Evolutionary conservation across 352 stramenopile genomes (phyloP), one percentile per base, ranked within the genome.

Genomic region (Pythium aristosporum): DNA sequence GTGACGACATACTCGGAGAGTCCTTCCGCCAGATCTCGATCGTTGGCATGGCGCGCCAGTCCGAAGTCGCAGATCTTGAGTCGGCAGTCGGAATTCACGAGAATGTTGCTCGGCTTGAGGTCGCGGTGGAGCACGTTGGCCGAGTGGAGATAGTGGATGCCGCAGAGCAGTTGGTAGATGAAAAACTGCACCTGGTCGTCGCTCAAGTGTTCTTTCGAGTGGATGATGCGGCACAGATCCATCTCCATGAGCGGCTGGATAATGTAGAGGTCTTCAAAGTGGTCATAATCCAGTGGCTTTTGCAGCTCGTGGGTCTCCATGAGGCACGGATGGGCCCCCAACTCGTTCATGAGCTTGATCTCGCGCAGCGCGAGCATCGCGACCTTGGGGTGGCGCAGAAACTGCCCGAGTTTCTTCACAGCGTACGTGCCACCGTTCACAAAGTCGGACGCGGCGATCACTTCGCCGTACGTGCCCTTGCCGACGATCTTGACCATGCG

Each of bases 211-310:
- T 92, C 80, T 41, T 92, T 91, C 56, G 84, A 94, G 69, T 96
- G 85, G 51, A 96, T 94, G 39, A 96, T 78, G 23, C 87, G 84
- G 58, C 85, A 91, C 57, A 99, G 68, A 69, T 99, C 97, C 36
- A 95, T 99, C 71, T 99, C 96, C 96, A 99, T 99, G 46, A 99
- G 87, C 43, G 98, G 90, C 67, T 96, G 85, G 47, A 99, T 97
- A 66, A 99, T 98, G 74, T 99, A 99, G 23, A 99, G 74, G 74
- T 99, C 96, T 67, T 98, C 85, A 69, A 98, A 99, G 55, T 90
- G 80, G 34, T 92, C 87, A 61, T 91, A 94, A 52, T 90, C 79
- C 15, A 93, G 66, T 37, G 87, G 87, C 21, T 76, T 73, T 63
- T 96, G 85, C n/a, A 96, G 69, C 50, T 96, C 87, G 65, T 93